Conservation (phyloP, 352 stramenopile genomes). For the Phytophthora pseudosyringae region DNA sequence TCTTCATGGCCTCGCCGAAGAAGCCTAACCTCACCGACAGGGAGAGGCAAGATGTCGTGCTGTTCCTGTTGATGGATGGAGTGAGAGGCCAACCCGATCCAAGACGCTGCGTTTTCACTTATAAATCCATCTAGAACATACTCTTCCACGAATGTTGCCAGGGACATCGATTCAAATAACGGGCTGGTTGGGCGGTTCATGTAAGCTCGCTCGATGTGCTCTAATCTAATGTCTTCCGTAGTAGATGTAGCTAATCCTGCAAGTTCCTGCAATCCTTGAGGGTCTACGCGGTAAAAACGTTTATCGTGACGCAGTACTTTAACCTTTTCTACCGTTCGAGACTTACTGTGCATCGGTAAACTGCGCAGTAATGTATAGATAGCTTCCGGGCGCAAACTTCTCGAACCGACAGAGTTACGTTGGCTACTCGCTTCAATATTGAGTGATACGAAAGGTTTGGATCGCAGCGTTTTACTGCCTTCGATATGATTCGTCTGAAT, state of each 20-base stretch:
- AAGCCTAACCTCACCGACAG: no score
- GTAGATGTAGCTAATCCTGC: not conserved
- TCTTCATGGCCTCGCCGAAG: no score
- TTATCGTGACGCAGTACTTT: constrained; percentile 4
- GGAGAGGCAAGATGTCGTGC: no score
- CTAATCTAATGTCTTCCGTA: no score
- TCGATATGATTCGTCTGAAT: constrained; percentile 17
- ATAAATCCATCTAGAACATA: no score
- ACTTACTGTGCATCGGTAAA: constrained; percentile 16
- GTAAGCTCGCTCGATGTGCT: constrained; percentile 6
- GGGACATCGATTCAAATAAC: no score
- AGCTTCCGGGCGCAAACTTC: no score
- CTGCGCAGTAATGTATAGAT: constrained; percentile 1
- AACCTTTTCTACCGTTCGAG: constrained; percentile 7
- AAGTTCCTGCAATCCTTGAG: not conserved
- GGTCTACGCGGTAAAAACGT: constrained; percentile 13
- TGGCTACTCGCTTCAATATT: constrained; percentile 5
- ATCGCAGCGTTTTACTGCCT: constrained; percentile 13
- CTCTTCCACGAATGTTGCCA: no score
- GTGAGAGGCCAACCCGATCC: no score
- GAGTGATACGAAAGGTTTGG: constrained; percentile 5
- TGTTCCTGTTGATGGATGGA: no score
- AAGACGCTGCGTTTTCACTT: no score
- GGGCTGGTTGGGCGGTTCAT: not conserved
- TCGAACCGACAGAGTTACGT: no score